Evolutionary conservation across 1,284 basidiomycete genomes (phyloP), one percentile per base, ranked within the genome.

Genomic region (Rhodotorula mucilaginosa): DNA sequence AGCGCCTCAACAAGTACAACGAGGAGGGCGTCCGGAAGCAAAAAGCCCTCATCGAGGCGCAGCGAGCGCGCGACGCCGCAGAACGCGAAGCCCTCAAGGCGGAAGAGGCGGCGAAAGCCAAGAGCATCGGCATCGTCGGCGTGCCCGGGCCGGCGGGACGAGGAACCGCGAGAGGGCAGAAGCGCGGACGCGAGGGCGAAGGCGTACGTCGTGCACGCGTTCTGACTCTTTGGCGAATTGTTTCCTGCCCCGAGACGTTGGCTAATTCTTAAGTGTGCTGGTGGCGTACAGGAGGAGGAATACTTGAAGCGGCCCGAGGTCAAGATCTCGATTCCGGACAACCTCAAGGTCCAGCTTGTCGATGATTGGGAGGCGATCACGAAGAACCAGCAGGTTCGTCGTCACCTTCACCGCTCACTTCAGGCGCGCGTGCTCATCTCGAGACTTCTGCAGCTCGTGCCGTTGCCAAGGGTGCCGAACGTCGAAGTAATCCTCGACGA

Each of bases 291-390:
- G 46, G 85, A 86, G 72, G 82, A 84, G 13, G 84, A 86, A 59
- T 84, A 82, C 66, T 74, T 84, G 78, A 89, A 88, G 81, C 88
- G 90, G 76, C 91, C 92, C 5, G 95, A 98, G 78, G 89, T 99
- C 85, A 93, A 92, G 81, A 85, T 99, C 61, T 87, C 85, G 66
- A 89, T 98, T 19, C 97, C 96, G 0, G 95, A 98, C 77, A 81
- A 87, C 21, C 86, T 99, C 74, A 98, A 98, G 81, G 85, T 90
- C 47, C 86, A 91, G 70, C 85, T 99, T 21, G 95, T 99, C 1
- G 95, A 99, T 78, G 97, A 99, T 79, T 99, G 96, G 96, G 96
- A 99, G 82, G 88, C 90, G 23, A 88, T 99, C 57, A 99, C 96
- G 65, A 98, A 97, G 84, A 92, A 95, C 79, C 89, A 88, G 79